phyloP scores from a whole-genome alignment of 345 rosid species.

The Barbarea vulgaris region DNA sequence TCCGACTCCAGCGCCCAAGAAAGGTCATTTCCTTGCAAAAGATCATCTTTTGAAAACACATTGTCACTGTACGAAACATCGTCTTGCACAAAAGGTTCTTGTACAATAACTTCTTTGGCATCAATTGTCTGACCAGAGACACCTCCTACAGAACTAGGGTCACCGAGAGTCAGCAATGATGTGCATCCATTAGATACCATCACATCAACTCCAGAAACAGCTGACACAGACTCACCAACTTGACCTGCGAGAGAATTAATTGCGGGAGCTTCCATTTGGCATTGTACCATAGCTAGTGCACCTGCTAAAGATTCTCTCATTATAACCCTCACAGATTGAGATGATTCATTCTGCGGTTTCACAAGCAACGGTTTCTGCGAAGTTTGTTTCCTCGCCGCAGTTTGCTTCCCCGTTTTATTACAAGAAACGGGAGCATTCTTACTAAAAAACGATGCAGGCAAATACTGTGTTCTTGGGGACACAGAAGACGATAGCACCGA shows the following conservation, averaged over 20 bases:
- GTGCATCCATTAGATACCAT: conserved; percentile 30
- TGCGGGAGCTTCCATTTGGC: conserved; percentile 40
- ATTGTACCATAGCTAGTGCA: conserved; percentile 71
- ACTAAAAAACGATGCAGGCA: conserved; percentile 37
- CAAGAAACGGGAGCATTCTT: conserved; percentile 46
- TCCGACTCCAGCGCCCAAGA: conserved; percentile 70
- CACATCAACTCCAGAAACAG: conserved; percentile 30
- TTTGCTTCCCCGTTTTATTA: conserved; percentile 48
- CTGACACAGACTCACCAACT: conserved; percentile 30
- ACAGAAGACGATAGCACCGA: conserved; percentile 47
- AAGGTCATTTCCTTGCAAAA: conserved; percentile 84
- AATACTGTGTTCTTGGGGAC: conserved; percentile 44
- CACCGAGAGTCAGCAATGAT: conserved; percentile 22
- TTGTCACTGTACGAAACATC: conserved; percentile 60
- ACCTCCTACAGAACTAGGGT: conserved; percentile 14
- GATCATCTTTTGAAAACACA: conserved; percentile 72
- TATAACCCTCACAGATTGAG: conserved; percentile 71
- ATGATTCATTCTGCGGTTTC: conserved; percentile 51
- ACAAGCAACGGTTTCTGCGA: conserved; percentile 40
- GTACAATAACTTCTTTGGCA: conserved; percentile 31
- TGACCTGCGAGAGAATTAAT: conserved; percentile 10
- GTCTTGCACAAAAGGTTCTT: conserved; percentile 48
- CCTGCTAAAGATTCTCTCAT: conserved; percentile 75
- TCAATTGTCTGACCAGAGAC: conserved; percentile 27
- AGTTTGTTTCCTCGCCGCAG: conserved; percentile 46